phyloP scores from a whole-genome alignment of 257 asterid species.

The Przewalskia tangutica region DNA sequence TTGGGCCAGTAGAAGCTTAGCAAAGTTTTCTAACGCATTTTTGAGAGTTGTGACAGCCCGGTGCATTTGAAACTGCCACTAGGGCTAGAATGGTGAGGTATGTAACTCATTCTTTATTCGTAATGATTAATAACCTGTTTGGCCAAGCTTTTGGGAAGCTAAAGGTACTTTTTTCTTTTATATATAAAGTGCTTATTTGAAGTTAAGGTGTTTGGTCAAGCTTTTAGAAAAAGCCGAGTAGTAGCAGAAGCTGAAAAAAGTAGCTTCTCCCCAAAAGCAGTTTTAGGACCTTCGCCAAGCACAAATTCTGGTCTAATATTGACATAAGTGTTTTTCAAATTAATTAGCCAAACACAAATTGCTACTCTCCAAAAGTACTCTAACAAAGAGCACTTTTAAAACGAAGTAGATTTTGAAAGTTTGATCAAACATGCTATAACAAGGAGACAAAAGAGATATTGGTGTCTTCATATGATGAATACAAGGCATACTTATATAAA shows the following conservation, averaged over 20 bases:
- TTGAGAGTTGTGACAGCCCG: background rate
- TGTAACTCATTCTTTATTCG: background rate
- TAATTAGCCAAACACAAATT: background rate
- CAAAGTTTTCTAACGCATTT: background rate
- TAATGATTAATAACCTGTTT: background rate
- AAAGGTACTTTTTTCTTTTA: background rate
- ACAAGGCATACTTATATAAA: background rate
- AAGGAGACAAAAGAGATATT: background rate
- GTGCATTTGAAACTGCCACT: background rate
- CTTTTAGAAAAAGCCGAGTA: background rate
- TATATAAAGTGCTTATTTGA: background rate
- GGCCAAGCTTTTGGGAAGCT: background rate
- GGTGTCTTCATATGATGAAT: background rate
- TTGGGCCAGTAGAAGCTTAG: background rate
- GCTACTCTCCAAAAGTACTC: background rate
- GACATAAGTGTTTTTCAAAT: background rate
- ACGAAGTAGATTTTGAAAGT: background rate
- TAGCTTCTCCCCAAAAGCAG: background rate
- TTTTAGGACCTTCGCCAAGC: background rate
- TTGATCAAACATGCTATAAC: background rate
- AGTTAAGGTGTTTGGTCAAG: background rate
- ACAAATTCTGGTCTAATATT: background rate
- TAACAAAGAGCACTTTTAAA: background rate
- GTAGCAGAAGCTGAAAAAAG: background rate
- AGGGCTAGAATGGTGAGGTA: background rate